Evolutionary conservation across 352 stramenopile species (phyloP).

Genomic region (Phytophthora idaei): DNA sequence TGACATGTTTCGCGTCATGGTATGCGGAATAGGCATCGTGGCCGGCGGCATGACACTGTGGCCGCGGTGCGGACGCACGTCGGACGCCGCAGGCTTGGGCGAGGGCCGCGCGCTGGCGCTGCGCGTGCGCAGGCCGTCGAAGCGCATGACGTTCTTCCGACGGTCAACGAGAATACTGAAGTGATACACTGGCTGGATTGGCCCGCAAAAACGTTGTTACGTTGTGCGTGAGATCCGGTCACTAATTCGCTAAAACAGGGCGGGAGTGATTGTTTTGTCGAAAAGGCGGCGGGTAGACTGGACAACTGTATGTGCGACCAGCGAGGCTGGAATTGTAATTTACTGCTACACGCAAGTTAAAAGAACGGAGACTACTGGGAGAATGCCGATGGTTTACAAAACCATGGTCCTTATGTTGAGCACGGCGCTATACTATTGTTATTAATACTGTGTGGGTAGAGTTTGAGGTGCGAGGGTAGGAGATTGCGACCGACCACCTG

Average conservation of each 20-base stretch:
- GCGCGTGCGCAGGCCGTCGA: slow-evolving; percentile 33
- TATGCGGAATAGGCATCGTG: slow-evolving; percentile 29
- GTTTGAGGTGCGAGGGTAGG: background rate
- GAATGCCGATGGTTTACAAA: background rate
- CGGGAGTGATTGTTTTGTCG: slow-evolving; percentile 23
- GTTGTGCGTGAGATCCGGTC: slow-evolving; percentile 20
- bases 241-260: slow-evolving; percentile 9
- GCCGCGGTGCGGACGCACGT: slow-evolving; percentile 18
- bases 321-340: slow-evolving; percentile 21
- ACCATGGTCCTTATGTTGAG: background rate
- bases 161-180: slow-evolving; percentile 14
- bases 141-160: slow-evolving; percentile 25
- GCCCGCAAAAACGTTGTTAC: background rate
- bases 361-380: slow-evolving; percentile 8
- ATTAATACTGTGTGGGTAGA: slow-evolving; percentile 6
- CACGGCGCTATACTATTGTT: background rate
- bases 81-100: slow-evolving; percentile 11
- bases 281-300: slow-evolving; percentile 19
- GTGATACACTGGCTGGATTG: slow-evolving; percentile 23
- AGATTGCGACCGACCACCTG: background rate
- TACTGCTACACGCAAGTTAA: slow-evolving; percentile 1
- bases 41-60: slow-evolving; percentile 29
- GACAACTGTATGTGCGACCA: slow-evolving; percentile 15
- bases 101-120: slow-evolving; percentile 26
- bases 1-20: slow-evolving; percentile 30